Conservation (phyloP, 192 early-diverging fungal genomes). For the Oehlia diaphana region DNA sequence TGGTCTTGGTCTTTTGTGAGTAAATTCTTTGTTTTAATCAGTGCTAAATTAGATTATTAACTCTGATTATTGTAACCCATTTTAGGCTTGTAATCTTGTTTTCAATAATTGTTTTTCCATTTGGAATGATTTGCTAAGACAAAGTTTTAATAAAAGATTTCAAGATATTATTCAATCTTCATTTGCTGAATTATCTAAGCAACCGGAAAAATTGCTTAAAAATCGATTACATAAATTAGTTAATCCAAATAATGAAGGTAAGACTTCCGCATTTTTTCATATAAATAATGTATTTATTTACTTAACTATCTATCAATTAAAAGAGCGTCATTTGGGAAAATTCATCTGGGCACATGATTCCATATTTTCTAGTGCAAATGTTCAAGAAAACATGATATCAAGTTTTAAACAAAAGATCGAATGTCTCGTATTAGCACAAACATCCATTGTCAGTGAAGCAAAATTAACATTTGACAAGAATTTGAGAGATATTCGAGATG, state of each 20-base stretch:
- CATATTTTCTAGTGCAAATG: background rate
- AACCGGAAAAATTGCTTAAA: slow-evolving; percentile 42
- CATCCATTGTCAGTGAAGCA: slow-evolving; percentile 6
- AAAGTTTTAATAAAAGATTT: slow-evolving; percentile 40
- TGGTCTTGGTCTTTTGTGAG: slow-evolving; percentile 28
- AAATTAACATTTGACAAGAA: slow-evolving; percentile 14
- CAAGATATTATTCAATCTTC: slow-evolving; percentile 39
- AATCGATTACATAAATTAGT: slow-evolving; percentile 37
- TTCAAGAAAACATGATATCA: background rate
- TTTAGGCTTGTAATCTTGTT: slow-evolving; percentile 36
- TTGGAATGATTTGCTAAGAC: slow-evolving; percentile 45
- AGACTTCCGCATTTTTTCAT: slow-evolving; percentile 14
- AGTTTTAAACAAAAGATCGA: slow-evolving; percentile 13
- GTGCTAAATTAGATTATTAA: background rate
- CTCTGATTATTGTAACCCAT: slow-evolving; percentile 16
- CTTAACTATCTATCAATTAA: background rate
- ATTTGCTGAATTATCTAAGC: slow-evolving; percentile 38
- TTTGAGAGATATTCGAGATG: slow-evolving; percentile 15
- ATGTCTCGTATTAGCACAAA: slow-evolving; percentile 12
- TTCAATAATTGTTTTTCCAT: slow-evolving; percentile 42
- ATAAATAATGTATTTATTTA: background rate
- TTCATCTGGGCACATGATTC: slow-evolving; percentile 19
- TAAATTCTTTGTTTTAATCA: background rate
- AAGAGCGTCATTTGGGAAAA: slow-evolving; percentile 24
- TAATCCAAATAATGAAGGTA: slow-evolving; percentile 40